Evolutionary conservation across 129 eudicot genomes (phyloP), one percentile per base, ranked within the genome.

Genomic region (Saussurea involucrata): DNA sequence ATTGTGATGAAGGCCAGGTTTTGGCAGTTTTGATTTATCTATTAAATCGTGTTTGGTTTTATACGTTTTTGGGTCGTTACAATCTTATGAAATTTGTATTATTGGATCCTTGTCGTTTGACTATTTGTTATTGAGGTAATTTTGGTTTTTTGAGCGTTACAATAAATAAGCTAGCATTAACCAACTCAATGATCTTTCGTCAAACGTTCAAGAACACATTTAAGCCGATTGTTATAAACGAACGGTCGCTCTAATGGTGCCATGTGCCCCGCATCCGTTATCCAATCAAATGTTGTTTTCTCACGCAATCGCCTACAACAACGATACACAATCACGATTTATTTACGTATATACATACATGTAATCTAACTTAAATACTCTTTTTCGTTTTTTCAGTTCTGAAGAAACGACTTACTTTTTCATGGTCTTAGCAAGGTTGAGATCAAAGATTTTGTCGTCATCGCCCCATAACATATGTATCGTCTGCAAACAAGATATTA

Each of bases 381-480:
- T 2, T 10, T 40, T 40, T 40, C 15, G 3, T 40, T 40, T n/a
- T 49, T n/a, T 37, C 9, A 27, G 29, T 27, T 37, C n/a, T 53
- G 61, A 17, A n/a, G 8, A 53, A 53, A 1, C 21, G 13, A 71
- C 89, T 75, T 84, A 87, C 95, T 20, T 78, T 78, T 83, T 87
- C 46, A 87, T 66, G n/a, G 64, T 36, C 65, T 32, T 34, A 42
- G 89, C 91, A 53, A 76, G 55, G 69, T 83, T 82, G 24, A 82
- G 63, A 67, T 69, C 58, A 65, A 87, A 78, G 53, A 89, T 80
- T 69, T 80, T 81, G 73, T 89, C 91, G 10, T 80, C 75, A 0
- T 83, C 89, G 21, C 88, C 90, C 91, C 92, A 89, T 61, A 89
- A 63, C 76, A 89, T 64, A 42, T 80, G 81, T 69, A 83, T 85